Evolutionary conservation across 148 eudicot genomes (phyloP), one percentile per base, ranked within the genome.

Genomic region (Rhododendron henanense): DNA sequence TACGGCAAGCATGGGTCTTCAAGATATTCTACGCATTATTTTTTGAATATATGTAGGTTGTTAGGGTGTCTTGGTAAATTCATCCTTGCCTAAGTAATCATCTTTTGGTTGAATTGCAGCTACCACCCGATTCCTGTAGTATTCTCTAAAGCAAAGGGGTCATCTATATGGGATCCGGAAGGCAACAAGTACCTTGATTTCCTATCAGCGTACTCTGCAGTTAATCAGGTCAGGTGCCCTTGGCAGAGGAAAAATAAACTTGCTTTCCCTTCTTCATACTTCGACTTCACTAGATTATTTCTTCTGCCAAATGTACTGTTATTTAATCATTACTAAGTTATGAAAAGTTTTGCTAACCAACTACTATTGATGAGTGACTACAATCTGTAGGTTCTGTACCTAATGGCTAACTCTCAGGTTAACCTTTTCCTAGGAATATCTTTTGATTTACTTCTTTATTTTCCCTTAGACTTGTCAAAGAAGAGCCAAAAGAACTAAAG

Each of bases 91-190:
- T 71, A 71, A 86, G 28, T 33, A 31, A 59, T 31, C 16, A 41
- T 41, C 45, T 53, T 76, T 28, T 87, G 89, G 41, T 78, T 87
- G 65, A 85, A 53, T 87, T 90, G 89, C 93, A 97, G 99, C 87
- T 97, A 97, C 90, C 99, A 97, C 83, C 99, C 99, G 5, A 90
- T 97, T 86, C 99, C 99, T 4, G 85, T 95, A 86, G 99, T 97
- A 81, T 97, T 97, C 82, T 92, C 98, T 84, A 93, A 97, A 88
- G 99, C 94, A 71, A 94, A 90, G 84, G 99, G 98, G 45, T 92
- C 99, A 73, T 87, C 93, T 57, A 90, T 97, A 44, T 95, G 98
- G 97, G 99, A 97, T 91, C 99, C 99, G n/a, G 99, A 97, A 92
- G 99, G 99, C 84, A 95, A 95, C 79, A 93, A 89, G 81, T 97